Evolutionary conservation across 371 early-diverging fungal genomes (phyloP).

Genomic region (Mortierella sp.): DNA sequence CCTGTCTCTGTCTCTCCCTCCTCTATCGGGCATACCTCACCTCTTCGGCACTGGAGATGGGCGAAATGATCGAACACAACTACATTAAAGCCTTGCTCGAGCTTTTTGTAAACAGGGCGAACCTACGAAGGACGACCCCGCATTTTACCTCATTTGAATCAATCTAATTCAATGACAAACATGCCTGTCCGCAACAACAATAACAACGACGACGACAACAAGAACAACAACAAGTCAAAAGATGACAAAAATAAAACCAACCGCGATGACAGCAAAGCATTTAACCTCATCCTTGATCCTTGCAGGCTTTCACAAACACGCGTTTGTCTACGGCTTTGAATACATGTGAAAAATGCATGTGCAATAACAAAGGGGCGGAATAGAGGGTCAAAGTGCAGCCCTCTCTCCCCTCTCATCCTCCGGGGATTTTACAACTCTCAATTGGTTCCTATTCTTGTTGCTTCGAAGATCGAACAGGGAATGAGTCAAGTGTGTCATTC

Average conservation of each 20-base stretch:
- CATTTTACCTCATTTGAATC: slow-evolving; percentile 10
- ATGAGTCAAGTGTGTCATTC: slow-evolving; percentile 15
- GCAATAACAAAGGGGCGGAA: neutral
- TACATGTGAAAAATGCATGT: slow-evolving; percentile 17
- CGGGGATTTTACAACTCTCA: neutral
- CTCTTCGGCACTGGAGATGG: neutral
- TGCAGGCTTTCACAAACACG: neutral
- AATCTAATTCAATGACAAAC: neutral
- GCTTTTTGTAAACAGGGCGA: too few species aligned
- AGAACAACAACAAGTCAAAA: too few species aligned
- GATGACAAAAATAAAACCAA: neutral
- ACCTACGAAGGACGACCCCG: slow-evolving; percentile 1
- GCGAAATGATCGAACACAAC: neutral
- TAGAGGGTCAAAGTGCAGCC: neutral
- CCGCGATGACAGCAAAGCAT: neutral
- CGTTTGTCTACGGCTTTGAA: neutral
- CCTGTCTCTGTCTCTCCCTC: neutral
- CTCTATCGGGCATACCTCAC: neutral
- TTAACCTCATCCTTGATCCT: neutral
- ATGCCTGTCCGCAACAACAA: too few species aligned
- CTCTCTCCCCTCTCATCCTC: too few species aligned
- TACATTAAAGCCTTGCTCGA: neutral
- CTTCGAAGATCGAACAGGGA: neutral
- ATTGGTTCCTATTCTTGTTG: neutral
- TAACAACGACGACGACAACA: too few species aligned